A percentile compares a stretch with the other conserved stretches of the same genome.
These are phyloP conservation scores for Senna tora DNA, from an alignment of 306 rosid species.

Conservation along the genomic window DNA sequence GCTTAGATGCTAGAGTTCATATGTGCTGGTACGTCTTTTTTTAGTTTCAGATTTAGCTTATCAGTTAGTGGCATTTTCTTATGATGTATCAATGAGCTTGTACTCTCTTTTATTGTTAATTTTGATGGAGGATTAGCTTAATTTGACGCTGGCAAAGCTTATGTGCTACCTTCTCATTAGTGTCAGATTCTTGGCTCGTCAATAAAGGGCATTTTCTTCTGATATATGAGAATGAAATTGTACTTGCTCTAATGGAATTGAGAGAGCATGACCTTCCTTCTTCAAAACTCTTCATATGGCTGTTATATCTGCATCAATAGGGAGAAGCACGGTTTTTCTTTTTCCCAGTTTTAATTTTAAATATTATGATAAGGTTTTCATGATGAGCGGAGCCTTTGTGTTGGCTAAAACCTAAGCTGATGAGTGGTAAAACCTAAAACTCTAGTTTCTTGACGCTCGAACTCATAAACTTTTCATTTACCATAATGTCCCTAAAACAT, in stretches of 20 bases:
- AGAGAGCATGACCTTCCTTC: not conserved
- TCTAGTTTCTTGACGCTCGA: too few species aligned
- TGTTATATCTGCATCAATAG: constrained; percentile 1
- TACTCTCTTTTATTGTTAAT: too few species aligned
- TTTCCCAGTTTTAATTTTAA: not conserved
- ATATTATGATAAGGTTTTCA: not conserved
- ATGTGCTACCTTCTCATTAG: too few species aligned
- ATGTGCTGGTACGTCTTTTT: not conserved
- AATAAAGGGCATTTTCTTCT: too few species aligned
- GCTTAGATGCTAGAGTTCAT: constrained; percentile 19
- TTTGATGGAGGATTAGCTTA: too few species aligned
- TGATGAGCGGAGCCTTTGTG: not conserved
- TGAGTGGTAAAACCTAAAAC: too few species aligned
- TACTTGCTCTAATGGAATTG: not conserved
- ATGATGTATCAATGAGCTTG: not conserved
- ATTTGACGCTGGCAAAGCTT: too few species aligned
- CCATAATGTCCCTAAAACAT: too few species aligned
- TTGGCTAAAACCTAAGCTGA: too few species aligned
- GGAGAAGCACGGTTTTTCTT: not conserved
- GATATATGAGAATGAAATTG: not conserved
- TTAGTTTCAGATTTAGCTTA: not conserved
- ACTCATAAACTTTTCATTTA: too few species aligned
- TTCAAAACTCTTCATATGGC: not conserved
- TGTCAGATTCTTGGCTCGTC: too few species aligned
- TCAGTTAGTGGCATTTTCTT: not conserved